These are phyloP conservation scores for Obelidium mucronatum DNA, from an alignment of 192 early-diverging fungal species.

Conservation along the genomic window DNA sequence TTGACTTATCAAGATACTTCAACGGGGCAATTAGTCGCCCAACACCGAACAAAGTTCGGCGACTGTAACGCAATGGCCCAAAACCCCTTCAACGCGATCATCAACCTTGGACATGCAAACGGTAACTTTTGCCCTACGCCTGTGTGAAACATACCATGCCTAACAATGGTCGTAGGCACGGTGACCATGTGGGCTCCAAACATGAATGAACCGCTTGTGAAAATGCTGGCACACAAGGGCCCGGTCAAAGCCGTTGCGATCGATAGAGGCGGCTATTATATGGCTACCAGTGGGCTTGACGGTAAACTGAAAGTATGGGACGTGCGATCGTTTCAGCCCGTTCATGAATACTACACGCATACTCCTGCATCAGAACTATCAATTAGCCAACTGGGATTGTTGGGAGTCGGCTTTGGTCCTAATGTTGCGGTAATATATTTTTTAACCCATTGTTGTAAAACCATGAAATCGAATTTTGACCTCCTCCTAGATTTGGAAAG, in stretches of 20 bases:
- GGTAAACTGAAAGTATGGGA: constrained; percentile 94
- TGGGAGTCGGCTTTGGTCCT: constrained; percentile 84
- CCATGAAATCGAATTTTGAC: constrained; percentile 19
- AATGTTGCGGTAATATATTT: constrained; percentile 75
- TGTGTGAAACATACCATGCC: constrained; percentile 17
- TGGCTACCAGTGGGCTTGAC: constrained; percentile 93
- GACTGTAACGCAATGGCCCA: constrained; percentile 83
- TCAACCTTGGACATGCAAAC: constrained; percentile 91
- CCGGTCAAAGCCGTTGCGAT: constrained; percentile 87
- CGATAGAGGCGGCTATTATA: constrained; percentile 73
- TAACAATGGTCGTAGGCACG: constrained; percentile 41
- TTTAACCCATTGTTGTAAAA: too few species aligned
- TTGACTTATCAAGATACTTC: constrained; percentile 96
- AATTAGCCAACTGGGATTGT: constrained; percentile 84
- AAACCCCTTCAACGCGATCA: constrained; percentile 90
- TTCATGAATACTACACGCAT: constrained; percentile 83
- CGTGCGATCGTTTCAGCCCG: constrained; percentile 78
- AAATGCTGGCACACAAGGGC: constrained; percentile 92
- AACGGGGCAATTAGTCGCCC: constrained; percentile 83
- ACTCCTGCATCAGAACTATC: constrained; percentile 80
- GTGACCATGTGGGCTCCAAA: constrained; percentile 94
- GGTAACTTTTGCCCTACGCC: constrained; percentile 42
- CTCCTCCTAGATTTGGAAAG: constrained; percentile 80
- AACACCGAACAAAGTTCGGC: constrained; percentile 79
- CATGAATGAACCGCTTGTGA: constrained; percentile 84